Base-by-base conservation (phyloP, 176 grass and related monocot genomes). In the Zizania latifolia region DNA sequence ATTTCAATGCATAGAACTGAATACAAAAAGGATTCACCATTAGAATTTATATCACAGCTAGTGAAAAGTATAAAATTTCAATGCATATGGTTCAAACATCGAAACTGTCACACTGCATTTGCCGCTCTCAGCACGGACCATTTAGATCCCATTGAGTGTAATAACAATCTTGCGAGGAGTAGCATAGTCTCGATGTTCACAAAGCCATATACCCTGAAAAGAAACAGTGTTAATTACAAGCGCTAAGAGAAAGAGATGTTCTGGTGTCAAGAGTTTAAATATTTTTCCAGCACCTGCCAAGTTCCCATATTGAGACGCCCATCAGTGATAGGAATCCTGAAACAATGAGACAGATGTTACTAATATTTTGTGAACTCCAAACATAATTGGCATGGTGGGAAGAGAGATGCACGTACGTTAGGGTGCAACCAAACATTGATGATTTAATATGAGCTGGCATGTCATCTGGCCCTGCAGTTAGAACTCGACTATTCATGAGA, bases 401-500 rank as follows among this genome's bases (percentile, higher is more conserved):
- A 16, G 26, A 45, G 32, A 4, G 31, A 19, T 12, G 48, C 36
- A 72, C 88, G 28, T 94, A 98, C 91, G 57, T 98, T 63, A 94
- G 78, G 55, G 88, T 35, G 79, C 89, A 94, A 54, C 94, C 94
- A 83, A 98, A 98, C 91, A 98, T 98, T 6, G 94, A 98, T 43
- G 94, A 98, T 77, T 98, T 98, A 37, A 98, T 98, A 87, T 98
- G 94, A 35, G 94, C 94, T 7, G 94, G 94, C 94, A 98, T 98
- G 69, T 98, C 94, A 69, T 98, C 94, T 84, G 91, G 89, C 82
- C 94, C 94, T 98, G 81, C 78, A 82, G 78, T 72, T 1, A 22
- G 15, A 81, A 82, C 23, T 12, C 39, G 29, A 74, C 24, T 74
- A 81, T 89, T 86, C 68, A 38, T 36, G 28, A 68, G 71, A 45